Evolutionary conservation across 768 basidiomycete genomes (phyloP), one percentile per base, ranked within the genome.

Genomic region (Boletus rufocinnamomeus): DNA sequence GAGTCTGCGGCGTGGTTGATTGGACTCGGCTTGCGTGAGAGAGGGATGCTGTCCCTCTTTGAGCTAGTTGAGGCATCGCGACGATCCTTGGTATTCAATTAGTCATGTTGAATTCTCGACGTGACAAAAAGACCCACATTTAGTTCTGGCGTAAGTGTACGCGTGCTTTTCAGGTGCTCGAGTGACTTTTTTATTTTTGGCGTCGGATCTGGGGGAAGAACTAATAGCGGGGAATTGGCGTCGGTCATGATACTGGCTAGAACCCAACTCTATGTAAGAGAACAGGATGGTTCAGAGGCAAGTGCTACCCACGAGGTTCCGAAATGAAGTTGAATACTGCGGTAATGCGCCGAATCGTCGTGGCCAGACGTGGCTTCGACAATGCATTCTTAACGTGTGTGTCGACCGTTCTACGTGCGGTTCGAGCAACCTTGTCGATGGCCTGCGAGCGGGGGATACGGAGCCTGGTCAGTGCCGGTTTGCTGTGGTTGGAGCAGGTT

Each of bases 351-450:
- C 82, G 81, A 44, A 92, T 76, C 17, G 83, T 79, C 35, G 87
- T 88, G 35, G 88, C 82, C 35, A 86, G 69, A 55, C 86, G 84
- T 37, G 89, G 87, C 66, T 82, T 87, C 30, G 86, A 83, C 62
- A 92, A 71, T 5, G 83, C 83, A 74, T 88, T 85, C 72, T 82
- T 87, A 61, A 91, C 76, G 72, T 91, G 88, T 37, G 82, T 89
- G 69, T 88, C 89, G 16, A 83, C 65, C 25, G 83, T 81, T 63
- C 88, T 80, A 53, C 89, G 81, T 37, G 86, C 88, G 2, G 84
- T 85, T 49, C 86, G 82, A 41, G 85, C 89, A 47, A 86, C 69
- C 67, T 84, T 88, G 71, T 92, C 90, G 10, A 87, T 76, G 28
- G 83, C 78, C 90, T 91, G 69, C 52, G 43, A 56, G 40, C 6